Conservation (phyloP, 1,139 yeast species). For the Geotrichum carabidarum region DNA sequence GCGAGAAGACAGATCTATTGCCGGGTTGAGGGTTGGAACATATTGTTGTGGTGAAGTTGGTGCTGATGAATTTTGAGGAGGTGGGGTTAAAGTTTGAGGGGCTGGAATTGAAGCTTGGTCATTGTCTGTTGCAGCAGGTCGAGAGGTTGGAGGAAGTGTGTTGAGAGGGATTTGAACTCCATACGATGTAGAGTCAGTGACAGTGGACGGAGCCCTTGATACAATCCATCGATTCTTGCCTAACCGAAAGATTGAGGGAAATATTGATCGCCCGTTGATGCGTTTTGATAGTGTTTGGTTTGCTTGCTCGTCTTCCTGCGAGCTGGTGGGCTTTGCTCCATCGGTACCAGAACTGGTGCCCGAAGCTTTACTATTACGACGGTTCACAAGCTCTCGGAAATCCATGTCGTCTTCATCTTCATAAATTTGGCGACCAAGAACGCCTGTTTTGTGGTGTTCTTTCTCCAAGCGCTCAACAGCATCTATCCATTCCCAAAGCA, state of each 20-base stretch:
- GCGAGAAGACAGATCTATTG: conserved; percentile 6
- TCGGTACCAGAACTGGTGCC: background rate
- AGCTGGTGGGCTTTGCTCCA: background rate
- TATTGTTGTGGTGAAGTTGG: background rate
- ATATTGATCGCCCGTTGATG: conserved; percentile 9
- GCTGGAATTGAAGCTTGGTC: background rate
- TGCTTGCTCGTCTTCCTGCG: no score
- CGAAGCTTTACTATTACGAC: background rate
- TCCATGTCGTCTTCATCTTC: conserved; percentile 49
- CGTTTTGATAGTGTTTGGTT: conserved; percentile 8
- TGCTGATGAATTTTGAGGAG: conserved; percentile 1
- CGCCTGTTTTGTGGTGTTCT: conserved; percentile 68
- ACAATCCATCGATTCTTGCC: conserved; percentile 13
- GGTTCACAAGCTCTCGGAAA: background rate
- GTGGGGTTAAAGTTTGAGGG: conserved; percentile 1
- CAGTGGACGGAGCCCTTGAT: conserved; percentile 16
- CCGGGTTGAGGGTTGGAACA: background rate
- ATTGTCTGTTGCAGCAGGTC: conserved; percentile 4
- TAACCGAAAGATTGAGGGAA: conserved; percentile 8
- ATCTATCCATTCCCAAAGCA: conserved; percentile 92
- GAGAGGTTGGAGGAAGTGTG: conserved; percentile 2
- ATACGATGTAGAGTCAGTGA: conserved; percentile 16
- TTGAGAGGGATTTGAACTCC: conserved; percentile 14
- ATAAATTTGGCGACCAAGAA: conserved; percentile 71
- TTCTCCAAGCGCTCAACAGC: conserved; percentile 58